A percentile compares a stretch with the other conserved stretches of the same genome.
These are phyloP conservation scores for Pseudogymnoascus destructans DNA, from an alignment of 2,329 filamentous ascomycete species.

Conservation along the genomic window DNA sequence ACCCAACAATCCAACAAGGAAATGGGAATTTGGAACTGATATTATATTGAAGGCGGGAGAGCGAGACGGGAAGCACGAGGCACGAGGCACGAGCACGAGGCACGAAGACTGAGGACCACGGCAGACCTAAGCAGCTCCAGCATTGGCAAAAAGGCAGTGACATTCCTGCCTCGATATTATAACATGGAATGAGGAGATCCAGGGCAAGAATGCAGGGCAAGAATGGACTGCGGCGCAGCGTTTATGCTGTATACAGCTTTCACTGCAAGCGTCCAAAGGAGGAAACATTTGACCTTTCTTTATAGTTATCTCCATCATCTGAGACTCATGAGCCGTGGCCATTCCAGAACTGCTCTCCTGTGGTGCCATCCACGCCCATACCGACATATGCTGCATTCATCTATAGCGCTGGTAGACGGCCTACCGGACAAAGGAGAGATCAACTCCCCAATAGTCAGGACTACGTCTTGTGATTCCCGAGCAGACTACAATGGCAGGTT, in stretches of 20 bases:
- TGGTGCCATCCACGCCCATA: neutral
- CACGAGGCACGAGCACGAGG: neutral
- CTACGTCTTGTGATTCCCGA: neutral
- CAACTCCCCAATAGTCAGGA: neutral
- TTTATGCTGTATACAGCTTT: neutral
- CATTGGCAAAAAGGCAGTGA: neutral
- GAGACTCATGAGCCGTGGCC: neutral
- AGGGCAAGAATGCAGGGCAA: neutral
- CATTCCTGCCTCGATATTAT: neutral
- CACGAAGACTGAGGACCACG: neutral
- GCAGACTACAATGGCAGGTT: neutral
- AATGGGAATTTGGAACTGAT: neutral
- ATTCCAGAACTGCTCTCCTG: slow-evolving; percentile 1
- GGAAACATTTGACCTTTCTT: neutral
- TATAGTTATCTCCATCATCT: neutral
- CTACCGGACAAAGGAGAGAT: neutral
- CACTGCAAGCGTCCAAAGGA: neutral
- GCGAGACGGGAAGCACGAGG: neutral
- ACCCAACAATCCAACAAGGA: neutral
- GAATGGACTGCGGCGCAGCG: neutral
- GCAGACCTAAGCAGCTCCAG: neutral
- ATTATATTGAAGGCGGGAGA: neutral
- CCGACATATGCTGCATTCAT: neutral
- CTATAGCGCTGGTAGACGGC: neutral
- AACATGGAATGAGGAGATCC: neutral